Evolutionary conservation across 75 land plant species (phyloP).

Genomic region (Adiantum capillusveneris): DNA sequence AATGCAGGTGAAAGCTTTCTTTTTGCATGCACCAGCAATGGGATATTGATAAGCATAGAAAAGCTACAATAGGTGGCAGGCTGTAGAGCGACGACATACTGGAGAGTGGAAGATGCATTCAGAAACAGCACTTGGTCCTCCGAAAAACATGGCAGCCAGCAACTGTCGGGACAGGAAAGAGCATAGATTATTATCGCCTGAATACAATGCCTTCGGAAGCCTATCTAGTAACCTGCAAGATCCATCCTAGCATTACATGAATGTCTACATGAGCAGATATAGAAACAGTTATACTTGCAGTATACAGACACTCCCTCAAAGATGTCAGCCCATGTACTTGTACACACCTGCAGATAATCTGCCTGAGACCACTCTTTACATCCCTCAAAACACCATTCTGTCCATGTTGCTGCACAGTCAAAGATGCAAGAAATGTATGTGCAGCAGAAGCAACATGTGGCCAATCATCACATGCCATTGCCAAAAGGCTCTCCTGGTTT

Average conservation of each 20-base stretch:
- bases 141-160: slow-evolving; percentile 66
- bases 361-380: neutral
- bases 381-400: neutral
- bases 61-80: too few species aligned
- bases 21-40: too few species aligned
- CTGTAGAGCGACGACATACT: slow-evolving; percentile 61
- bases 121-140: slow-evolving; percentile 70
- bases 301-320: too few species aligned
- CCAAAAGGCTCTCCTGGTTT: slow-evolving; percentile 80
- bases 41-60: too few species aligned
- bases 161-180: slow-evolving; percentile 56
- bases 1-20: too few species aligned
- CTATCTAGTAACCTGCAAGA: slow-evolving; percentile 58
- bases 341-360: slow-evolving; percentile 3
- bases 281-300: too few species aligned
- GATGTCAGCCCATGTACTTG: too few species aligned
- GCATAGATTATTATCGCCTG: slow-evolving; percentile 52
- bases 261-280: too few species aligned
- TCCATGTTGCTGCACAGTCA: slow-evolving; percentile 8
- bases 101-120: slow-evolving; percentile 57
- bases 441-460: slow-evolving; percentile 58
- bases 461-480: slow-evolving; percentile 72
- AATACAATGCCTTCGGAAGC: slow-evolving; percentile 64
- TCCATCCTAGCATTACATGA: neutral
- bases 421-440: slow-evolving; percentile 35